Evolutionary conservation across 176 grass and related monocot genomes (phyloP).

Genomic region (Oryza officinalis): DNA sequence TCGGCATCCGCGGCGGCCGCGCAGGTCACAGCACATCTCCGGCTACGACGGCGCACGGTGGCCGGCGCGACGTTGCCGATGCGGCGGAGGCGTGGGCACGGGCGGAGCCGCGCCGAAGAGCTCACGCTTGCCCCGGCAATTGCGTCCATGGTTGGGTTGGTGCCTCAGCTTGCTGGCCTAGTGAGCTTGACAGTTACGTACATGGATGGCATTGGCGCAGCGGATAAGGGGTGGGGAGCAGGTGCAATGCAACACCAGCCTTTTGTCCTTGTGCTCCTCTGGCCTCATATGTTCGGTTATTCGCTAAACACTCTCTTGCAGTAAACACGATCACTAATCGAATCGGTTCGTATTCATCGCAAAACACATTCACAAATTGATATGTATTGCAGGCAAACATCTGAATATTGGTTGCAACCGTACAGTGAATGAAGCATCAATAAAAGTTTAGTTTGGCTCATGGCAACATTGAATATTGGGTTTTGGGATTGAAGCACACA

Average conservation of each 20-base stretch:
- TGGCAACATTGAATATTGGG: too few species aligned
- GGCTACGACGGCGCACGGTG: not conserved
- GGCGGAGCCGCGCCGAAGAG: not conserved
- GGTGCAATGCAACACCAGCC: not conserved
- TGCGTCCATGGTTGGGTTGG: constrained; percentile 30
- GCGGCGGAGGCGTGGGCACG: not conserved
- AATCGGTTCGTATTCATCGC: too few species aligned
- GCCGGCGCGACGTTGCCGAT: not conserved
- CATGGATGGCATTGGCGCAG: not conserved
- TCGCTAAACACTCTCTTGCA: too few species aligned
- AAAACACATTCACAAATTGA: too few species aligned
- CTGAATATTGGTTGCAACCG: too few species aligned
- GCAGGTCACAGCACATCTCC: not conserved
- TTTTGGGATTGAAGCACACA: too few species aligned
- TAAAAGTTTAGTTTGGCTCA: too few species aligned
- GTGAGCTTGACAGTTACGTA: not conserved
- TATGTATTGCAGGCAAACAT: too few species aligned
- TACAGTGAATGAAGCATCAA: too few species aligned
- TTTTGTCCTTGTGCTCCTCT: not conserved
- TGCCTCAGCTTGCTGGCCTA: not conserved
- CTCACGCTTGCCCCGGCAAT: constrained; percentile 19
- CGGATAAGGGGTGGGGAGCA: constrained; percentile 2
- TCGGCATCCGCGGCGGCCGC: constrained; percentile 31
- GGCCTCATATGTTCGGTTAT: not conserved
- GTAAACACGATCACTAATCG: not conserved